Conservation (phyloP, 257 asterid species). For the Petunia axillaris region DNA sequence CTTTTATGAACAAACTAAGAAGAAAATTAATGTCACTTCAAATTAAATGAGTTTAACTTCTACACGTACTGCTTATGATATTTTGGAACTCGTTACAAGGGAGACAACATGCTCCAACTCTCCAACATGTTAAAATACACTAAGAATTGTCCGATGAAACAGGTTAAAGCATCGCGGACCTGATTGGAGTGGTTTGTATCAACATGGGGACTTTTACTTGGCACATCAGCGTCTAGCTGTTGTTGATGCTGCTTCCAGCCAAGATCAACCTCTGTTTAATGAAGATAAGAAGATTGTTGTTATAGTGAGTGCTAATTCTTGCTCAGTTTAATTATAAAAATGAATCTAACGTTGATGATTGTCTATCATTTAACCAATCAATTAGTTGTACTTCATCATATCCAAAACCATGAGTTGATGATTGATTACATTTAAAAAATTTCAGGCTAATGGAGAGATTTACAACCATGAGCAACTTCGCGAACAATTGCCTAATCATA, state of each 20-base stretch:
- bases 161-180: slow-evolving; percentile 98
- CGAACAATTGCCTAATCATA: slow-evolving; percentile 62
- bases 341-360: neutral
- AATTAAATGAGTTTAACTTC: too few species aligned
- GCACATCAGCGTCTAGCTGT: slow-evolving; percentile 91
- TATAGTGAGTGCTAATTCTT: slow-evolving; percentile 46
- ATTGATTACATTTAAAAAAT: neutral
- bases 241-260: slow-evolving; percentile 89
- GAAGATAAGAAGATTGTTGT: slow-evolving; percentile 75
- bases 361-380: neutral
- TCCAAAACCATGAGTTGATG: neutral
- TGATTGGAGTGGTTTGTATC: slow-evolving; percentile 92
- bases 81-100: too few species aligned
- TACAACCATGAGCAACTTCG: slow-evolving; percentile 86
- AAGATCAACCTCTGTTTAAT: slow-evolving; percentile 80
- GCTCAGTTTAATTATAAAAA: too few species aligned
- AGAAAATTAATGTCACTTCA: too few species aligned
- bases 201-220: slow-evolving; percentile 72
- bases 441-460: slow-evolving; percentile 91
- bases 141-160: neutral
- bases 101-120: too few species aligned
- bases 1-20: too few species aligned
- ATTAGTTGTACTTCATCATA: too few species aligned
- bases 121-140: too few species aligned
- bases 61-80: too few species aligned